Evolutionary conservation across 2,329 filamentous ascomycete genomes (phyloP).

Genomic region (Paramyrothecium sp.): DNA sequence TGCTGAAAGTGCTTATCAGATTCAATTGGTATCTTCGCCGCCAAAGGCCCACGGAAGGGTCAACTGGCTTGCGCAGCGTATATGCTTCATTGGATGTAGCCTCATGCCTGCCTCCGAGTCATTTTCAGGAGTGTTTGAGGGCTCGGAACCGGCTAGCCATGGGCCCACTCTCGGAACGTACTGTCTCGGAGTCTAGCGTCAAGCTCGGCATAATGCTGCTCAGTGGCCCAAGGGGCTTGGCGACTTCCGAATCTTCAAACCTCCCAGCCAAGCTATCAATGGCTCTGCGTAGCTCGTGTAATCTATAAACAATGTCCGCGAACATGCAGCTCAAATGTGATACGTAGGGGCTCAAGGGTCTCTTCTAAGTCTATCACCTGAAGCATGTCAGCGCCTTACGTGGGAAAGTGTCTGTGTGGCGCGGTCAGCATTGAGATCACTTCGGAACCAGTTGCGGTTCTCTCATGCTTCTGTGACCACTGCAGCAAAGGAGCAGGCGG

Average conservation of each 20-base stretch:
- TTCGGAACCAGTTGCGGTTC: slow-evolving; percentile 11
- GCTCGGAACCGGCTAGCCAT: background rate
- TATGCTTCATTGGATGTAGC: background rate
- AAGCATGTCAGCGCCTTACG: slow-evolving; percentile 12
- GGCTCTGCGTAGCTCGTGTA: too few species aligned
- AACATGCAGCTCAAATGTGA: background rate
- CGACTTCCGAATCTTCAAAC: background rate
- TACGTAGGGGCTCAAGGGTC: background rate
- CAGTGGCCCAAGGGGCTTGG: background rate
- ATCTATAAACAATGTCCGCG: background rate
- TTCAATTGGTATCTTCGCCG: background rate
- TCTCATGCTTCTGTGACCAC: slow-evolving; percentile 19
- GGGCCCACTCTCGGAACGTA: background rate
- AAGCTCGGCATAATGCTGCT: background rate
- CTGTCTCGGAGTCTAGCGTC: background rate
- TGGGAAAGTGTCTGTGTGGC: slow-evolving; percentile 17
- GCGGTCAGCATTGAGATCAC: slow-evolving; percentile 7
- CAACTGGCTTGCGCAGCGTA: background rate
- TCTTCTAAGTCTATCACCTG: background rate
- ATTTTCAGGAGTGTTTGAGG: background rate
- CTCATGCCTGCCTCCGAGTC: background rate
- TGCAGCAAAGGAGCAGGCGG: slow-evolving; percentile 17
- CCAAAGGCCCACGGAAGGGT: too few species aligned
- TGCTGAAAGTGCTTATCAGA: background rate
- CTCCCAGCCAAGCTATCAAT: too few species aligned